Evolutionary conservation across 2,329 filamentous ascomycete genomes (phyloP).

Genomic region (Atkinsonella hypoxylon): DNA sequence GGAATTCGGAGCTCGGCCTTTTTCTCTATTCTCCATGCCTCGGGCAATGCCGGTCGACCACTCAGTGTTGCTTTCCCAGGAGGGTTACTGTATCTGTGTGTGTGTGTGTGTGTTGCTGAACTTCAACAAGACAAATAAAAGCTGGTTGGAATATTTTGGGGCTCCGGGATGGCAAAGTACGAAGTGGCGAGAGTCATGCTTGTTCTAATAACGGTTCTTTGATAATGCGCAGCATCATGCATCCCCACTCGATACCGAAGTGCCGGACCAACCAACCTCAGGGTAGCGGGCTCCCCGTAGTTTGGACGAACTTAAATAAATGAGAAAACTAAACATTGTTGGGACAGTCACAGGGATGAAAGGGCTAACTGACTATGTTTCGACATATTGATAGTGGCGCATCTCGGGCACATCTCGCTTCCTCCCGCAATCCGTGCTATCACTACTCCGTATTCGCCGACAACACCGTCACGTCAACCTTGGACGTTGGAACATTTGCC

Average conservation of each 20-base stretch:
- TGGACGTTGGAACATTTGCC: background rate
- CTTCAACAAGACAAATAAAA: background rate
- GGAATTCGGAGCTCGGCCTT: background rate
- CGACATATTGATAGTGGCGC: background rate
- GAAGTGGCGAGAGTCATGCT: background rate
- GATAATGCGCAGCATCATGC: background rate
- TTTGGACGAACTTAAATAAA: background rate
- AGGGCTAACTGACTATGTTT: background rate
- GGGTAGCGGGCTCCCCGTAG: background rate
- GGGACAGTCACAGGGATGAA: background rate
- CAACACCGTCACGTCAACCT: no score
- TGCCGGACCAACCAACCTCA: background rate
- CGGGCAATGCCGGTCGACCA: slow-evolving; percentile 1
- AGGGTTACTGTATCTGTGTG: background rate
- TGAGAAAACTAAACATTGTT: background rate
- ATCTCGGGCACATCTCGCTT: no score
- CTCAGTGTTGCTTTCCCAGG: background rate
- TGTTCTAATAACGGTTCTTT: background rate
- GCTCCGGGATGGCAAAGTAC: background rate
- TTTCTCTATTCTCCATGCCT: slow-evolving; percentile 4
- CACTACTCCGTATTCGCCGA: no score
- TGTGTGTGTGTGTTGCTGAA: background rate
- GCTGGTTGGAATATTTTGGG: background rate
- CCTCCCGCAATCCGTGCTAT: no score
- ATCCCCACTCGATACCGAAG: background rate